Evolutionary conservation across 805 yeast genomes (phyloP).

Genomic region (Scheffersomyces ergatensis): DNA sequence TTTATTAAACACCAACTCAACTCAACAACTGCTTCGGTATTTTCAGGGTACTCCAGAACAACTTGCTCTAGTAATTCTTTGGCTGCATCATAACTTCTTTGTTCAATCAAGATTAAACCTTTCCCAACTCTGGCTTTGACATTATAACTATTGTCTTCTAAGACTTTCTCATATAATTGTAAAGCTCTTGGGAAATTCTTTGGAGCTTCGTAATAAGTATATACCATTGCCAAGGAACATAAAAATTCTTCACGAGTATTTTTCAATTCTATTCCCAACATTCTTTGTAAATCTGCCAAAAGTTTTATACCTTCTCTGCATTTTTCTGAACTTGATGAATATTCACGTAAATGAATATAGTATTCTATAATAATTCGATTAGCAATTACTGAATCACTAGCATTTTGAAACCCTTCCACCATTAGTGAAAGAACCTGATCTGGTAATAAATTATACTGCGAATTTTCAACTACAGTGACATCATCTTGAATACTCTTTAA

Average conservation of each 20-base stretch:
- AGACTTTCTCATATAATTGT: constrained; percentile 63
- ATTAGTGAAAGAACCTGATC: constrained; percentile 51
- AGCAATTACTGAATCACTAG: constrained; percentile 50
- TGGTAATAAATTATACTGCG: constrained; percentile 27
- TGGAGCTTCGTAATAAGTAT: constrained; percentile 87
- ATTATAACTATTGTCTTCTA: constrained; percentile 43
- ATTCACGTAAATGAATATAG: constrained; percentile 60
- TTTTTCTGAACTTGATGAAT: constrained; percentile 55
- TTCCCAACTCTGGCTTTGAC: constrained; percentile 74
- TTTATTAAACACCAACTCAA: constrained; percentile 75
- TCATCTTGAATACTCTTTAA: constrained; percentile 5
- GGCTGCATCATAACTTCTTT: constrained; percentile 57
- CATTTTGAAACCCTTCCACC: constrained; percentile 46
- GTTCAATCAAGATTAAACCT: constrained; percentile 72
- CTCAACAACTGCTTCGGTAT: constrained; percentile 62
- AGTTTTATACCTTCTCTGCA: constrained; percentile 60
- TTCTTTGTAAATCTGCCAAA: constrained; percentile 46
- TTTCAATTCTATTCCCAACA: constrained; percentile 45
- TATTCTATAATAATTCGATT: constrained; percentile 63
- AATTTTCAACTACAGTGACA: constrained; percentile 4
- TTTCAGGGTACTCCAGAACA: constrained; percentile 45
- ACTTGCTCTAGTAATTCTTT: constrained; percentile 50
- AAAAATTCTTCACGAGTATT: constrained; percentile 59
- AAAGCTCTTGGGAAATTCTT: constrained; percentile 77
- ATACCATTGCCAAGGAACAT: constrained; percentile 67